These are phyloP conservation scores for Botrytis pseudocinerea DNA, from an alignment of 2,329 filamentous ascomycete species.

Conservation along the genomic window DNA sequence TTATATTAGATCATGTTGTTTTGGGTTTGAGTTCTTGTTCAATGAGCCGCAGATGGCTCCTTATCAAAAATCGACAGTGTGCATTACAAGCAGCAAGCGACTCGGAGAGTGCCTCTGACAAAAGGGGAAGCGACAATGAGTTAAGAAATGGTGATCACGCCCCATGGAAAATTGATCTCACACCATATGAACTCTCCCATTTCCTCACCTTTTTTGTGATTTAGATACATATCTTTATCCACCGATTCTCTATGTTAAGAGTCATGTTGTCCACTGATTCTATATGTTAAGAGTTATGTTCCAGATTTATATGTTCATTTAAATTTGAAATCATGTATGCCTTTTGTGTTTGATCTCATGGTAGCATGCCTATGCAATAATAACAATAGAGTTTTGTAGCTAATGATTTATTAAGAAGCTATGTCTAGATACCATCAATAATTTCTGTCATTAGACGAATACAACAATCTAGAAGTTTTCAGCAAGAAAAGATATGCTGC, in stretches of 20 bases:
- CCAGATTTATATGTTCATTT: background rate
- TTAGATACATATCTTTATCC: background rate
- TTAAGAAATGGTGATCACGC: background rate
- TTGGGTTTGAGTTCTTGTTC: background rate
- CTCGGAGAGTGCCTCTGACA: background rate
- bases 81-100: too few relatives aligned
- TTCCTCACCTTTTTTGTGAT: background rate
- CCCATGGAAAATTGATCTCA: background rate
- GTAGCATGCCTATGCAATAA: background rate
- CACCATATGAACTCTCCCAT: background rate
- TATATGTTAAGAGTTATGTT: background rate
- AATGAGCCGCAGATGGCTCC: too few relatives aligned
- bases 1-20: too few relatives aligned
- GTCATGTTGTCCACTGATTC: background rate
- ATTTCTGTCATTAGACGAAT: background rate
- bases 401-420: background rate
- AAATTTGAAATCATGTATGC: background rate
- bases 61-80: background rate
- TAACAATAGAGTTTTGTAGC: background rate
- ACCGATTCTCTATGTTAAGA: background rate
- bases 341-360: background rate
- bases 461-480: background rate
- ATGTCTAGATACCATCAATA: background rate
- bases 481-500: background rate
- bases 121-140: background rate